These are phyloP conservation scores for Aspergillus ostianus DNA, from an alignment of 495 filamentous ascomycete genomes.

Conservation along the genomic window DNA sequence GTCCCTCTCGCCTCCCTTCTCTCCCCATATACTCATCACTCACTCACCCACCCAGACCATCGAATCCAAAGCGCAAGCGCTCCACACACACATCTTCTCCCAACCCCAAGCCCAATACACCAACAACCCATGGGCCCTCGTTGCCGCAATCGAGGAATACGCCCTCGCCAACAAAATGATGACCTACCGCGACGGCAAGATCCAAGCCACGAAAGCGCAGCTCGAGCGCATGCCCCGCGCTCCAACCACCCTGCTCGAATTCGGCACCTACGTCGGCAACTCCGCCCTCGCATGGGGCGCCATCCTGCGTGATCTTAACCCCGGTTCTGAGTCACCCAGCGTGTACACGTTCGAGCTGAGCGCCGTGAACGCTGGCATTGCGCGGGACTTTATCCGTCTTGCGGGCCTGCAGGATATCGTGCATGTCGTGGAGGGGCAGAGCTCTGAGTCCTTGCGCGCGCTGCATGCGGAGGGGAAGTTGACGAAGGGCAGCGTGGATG, in stretches of 20 bases:
- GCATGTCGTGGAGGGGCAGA: conserved; percentile 30
- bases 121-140: conserved; percentile 26
- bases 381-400: conserved; percentile 26
- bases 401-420: conserved; percentile 28
- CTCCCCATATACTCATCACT: background rate
- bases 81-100: conserved; percentile 26
- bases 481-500: conserved; percentile 13
- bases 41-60: background rate
- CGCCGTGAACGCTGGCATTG: conserved; percentile 22
- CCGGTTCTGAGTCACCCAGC: conserved; percentile 6
- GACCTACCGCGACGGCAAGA: conserved; percentile 25
- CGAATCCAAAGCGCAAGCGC: conserved; percentile 6
- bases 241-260: conserved; percentile 29
- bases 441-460: conserved; percentile 23
- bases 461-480: conserved; percentile 25
- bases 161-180: conserved; percentile 23
- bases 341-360: conserved; percentile 36
- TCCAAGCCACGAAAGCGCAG: conserved; percentile 14
- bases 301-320: conserved; percentile 29
- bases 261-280: conserved; percentile 34
- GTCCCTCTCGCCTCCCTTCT: background rate
- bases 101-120: conserved; percentile 15
- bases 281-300: conserved; percentile 33
- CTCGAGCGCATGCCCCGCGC: conserved; percentile 16
- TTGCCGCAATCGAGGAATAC: conserved; percentile 24